Evolutionary conservation across 495 filamentous ascomycete genomes (phyloP).

Genomic region (Talaromyces liani): DNA sequence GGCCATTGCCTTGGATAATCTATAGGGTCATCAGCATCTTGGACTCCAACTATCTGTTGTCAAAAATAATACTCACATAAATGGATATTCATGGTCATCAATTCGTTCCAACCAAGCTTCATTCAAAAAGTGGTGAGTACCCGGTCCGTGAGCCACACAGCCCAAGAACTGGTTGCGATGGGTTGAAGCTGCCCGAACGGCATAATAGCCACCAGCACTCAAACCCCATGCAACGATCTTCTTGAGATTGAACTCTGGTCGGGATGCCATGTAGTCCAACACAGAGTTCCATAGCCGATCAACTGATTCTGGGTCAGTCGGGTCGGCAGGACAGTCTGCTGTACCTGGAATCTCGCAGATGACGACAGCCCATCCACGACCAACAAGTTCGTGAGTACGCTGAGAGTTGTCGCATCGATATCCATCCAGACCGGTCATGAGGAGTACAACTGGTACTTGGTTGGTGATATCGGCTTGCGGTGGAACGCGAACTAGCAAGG

Average conservation of each 20-base stretch:
- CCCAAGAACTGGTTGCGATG: conserved; percentile 53
- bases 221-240: conserved; percentile 65
- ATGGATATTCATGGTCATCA: conserved; percentile 74
- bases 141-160: conserved; percentile 63
- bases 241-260: conserved; percentile 52
- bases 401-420: conserved; percentile 74
- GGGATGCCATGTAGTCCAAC: conserved; percentile 55
- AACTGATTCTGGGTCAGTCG: conserved; percentile 40
- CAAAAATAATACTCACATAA: conserved; percentile 38
- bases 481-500: conserved; percentile 58
- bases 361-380: conserved; percentile 52
- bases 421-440: conserved; percentile 72
- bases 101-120: conserved; percentile 56
- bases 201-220: conserved; percentile 72
- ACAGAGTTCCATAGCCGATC: conserved; percentile 50
- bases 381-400: conserved; percentile 57
- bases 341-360: conserved; percentile 74
- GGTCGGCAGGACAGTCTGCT: conserved; percentile 66
- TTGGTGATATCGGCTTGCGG: conserved; percentile 24
- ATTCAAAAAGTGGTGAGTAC: conserved; percentile 62
- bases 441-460: conserved; percentile 53
- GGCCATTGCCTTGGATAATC: conserved; percentile 55
- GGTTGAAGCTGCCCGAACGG: conserved; percentile 64
- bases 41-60: too few species aligned
- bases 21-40: conserved; percentile 12